Evolutionary conservation across 495 filamentous ascomycete genomes (phyloP).

Genomic region (Glonium stellatum): DNA sequence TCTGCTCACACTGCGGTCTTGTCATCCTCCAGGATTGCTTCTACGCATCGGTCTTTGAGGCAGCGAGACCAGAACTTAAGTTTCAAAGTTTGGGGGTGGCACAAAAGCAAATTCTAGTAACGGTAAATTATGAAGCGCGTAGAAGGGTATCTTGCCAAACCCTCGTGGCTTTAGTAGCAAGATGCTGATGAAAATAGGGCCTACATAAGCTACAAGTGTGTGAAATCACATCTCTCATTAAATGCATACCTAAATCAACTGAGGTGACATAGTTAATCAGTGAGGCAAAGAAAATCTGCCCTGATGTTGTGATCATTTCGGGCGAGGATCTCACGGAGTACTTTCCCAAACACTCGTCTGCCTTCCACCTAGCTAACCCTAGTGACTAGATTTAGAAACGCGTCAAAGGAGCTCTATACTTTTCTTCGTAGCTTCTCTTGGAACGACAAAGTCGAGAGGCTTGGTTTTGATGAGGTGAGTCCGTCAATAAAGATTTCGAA

Average conservation of each 20-base stretch:
- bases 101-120: constrained; percentile 87
- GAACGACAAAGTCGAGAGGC: constrained; percentile 65
- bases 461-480: constrained; percentile 78
- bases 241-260: no score
- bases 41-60: constrained; percentile 85
- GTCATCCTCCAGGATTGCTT: constrained; percentile 64
- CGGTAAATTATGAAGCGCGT: constrained; percentile 90
- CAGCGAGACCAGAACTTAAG: constrained; percentile 65
- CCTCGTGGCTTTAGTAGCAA: not conserved
- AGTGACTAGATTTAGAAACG: constrained; percentile 67
- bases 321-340: constrained; percentile 70
- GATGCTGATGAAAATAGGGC: constrained; percentile 40
- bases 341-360: no score
- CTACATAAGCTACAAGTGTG: constrained; percentile 67
- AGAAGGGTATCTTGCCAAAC: constrained; percentile 29
- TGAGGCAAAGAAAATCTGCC: constrained; percentile 73
- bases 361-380: no score
- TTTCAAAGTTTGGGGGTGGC: constrained; percentile 65
- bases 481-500: constrained; percentile 5
- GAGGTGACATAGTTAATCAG: constrained; percentile 44
- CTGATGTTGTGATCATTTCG: constrained; percentile 75
- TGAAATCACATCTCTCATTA: no score
- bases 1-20: not conserved
- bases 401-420: constrained; percentile 69
- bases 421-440: constrained; percentile 64